Percentiles rank a stretch among this genome's conserved stretches.
Evolutionary conservation across 108 stramenopile species (phyloP).

Genomic region (Cylindrotheca fusiformis): DNA sequence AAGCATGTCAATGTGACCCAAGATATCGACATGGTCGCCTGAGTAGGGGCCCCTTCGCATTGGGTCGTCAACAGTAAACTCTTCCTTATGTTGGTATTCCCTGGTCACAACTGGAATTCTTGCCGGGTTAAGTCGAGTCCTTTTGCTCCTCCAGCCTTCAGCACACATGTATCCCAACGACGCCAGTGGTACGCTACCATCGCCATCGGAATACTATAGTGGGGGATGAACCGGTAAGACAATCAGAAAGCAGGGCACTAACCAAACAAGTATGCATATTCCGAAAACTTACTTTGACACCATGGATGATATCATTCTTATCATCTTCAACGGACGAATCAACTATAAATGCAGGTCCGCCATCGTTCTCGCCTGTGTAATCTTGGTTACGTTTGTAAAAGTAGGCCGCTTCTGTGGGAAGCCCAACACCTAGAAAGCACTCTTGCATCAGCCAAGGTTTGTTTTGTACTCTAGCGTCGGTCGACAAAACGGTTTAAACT

Average conservation of each 20-base stretch:
- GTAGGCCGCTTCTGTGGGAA: constrained; percentile 79
- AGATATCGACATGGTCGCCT: constrained; percentile 86
- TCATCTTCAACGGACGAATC: constrained; percentile 59
- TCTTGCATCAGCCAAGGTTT: too few relatives aligned
- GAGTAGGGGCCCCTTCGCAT: constrained; percentile 71
- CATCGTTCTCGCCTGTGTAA: constrained; percentile 10
- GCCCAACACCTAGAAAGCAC: constrained; percentile 36
- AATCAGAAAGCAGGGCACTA: not conserved
- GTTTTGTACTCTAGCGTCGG: too few relatives aligned
- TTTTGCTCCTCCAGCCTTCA: constrained; percentile 55
- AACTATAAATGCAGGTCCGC: constrained; percentile 57
- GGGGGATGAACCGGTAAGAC: not conserved
- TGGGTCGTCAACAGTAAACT: constrained; percentile 59
- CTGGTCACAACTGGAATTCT: constrained; percentile 54
- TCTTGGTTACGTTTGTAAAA: constrained; percentile 65
- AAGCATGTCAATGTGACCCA: constrained; percentile 79
- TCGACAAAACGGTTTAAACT: not conserved
- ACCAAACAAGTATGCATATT: not conserved
- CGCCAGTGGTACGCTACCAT: constrained; percentile 81
- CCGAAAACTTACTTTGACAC: constrained; percentile 30
- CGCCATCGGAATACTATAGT: constrained; percentile 58
- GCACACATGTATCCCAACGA: constrained; percentile 85
- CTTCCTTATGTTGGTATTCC: constrained; percentile 62
- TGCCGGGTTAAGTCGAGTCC: constrained; percentile 70
- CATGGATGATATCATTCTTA: constrained; percentile 44